phyloP scores from a whole-genome alignment of 2,329 filamentous ascomycete genomes.

The Nakataea oryzae region DNA sequence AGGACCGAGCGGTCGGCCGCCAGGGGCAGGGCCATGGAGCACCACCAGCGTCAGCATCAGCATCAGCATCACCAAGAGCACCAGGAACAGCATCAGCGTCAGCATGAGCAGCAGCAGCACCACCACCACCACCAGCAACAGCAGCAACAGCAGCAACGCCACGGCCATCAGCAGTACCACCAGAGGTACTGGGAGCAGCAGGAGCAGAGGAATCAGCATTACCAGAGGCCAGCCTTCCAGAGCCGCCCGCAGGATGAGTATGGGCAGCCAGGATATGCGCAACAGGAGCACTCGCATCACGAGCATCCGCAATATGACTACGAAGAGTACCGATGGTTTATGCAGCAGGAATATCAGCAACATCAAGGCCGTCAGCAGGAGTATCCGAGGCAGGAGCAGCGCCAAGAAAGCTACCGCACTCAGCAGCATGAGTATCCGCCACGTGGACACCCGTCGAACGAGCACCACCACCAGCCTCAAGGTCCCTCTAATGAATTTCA shows the following conservation, averaged over 20 bases:
- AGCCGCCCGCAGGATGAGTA: background rate
- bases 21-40: constrained; percentile 3
- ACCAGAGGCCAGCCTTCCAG: background rate
- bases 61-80: background rate
- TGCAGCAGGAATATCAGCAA: background rate
- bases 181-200: background rate
- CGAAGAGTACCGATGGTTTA: background rate
- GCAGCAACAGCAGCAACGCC: background rate
- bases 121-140: background rate
- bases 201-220: background rate
- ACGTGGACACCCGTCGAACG: background rate
- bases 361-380: no score
- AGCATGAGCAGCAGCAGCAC: background rate
- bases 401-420: background rate
- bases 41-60: background rate
- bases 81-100: background rate
- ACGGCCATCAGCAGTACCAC: background rate
- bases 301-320: no score
- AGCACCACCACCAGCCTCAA: background rate
- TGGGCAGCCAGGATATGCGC: background rate
- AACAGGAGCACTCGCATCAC: background rate
- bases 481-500: no score
- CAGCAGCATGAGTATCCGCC: background rate
- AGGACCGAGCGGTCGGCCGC: constrained; percentile 14
- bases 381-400: background rate